A percentile compares a stretch with the other conserved stretches of the same genome.
phyloP scores from a whole-genome alignment of 345 rosid species.

The Gossypium australe region DNA sequence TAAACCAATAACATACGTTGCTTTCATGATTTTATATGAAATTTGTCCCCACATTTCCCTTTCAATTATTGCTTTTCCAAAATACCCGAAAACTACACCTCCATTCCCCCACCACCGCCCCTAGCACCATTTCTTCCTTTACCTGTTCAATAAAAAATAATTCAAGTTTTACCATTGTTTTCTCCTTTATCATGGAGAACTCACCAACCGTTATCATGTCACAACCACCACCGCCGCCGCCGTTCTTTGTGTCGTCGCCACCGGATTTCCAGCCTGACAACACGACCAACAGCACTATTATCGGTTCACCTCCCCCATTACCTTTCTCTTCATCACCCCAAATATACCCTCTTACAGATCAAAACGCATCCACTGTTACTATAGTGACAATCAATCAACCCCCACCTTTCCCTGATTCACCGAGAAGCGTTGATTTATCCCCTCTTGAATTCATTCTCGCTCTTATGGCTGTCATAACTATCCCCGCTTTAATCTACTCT shows the following conservation, averaged over 20 bases:
- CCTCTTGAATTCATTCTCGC: conserved; percentile 64
- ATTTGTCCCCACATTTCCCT: conserved; percentile 5
- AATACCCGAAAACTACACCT: background rate
- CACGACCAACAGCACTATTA: background rate
- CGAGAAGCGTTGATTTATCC: conserved; percentile 52
- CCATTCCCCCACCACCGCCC: no score
- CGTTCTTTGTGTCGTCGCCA: background rate
- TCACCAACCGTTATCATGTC: conserved; percentile 2
- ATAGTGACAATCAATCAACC: conserved; percentile 27
- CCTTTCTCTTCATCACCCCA: conserved; percentile 2
- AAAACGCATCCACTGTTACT: conserved; percentile 19
- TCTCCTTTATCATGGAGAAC: conserved; percentile 14
- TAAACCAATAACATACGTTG: conserved; percentile 8
- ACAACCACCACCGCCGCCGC: background rate
- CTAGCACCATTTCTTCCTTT: background rate
- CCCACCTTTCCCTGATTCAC: conserved; percentile 49
- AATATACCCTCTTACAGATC: conserved; percentile 9
- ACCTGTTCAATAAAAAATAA: background rate
- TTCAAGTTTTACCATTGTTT: background rate
- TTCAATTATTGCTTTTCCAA: conserved; percentile 22
- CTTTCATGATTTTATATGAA: conserved; percentile 4
- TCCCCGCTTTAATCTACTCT: conserved; percentile 65
- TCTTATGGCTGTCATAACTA: conserved; percentile 61
- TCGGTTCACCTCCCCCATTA: conserved; percentile 1
- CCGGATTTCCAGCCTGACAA: background rate